Evolutionary conservation across 2,329 filamentous ascomycete genomes (phyloP), one percentile per base, ranked within the genome.

Genomic region (Emergomyces pasteurianus): DNA sequence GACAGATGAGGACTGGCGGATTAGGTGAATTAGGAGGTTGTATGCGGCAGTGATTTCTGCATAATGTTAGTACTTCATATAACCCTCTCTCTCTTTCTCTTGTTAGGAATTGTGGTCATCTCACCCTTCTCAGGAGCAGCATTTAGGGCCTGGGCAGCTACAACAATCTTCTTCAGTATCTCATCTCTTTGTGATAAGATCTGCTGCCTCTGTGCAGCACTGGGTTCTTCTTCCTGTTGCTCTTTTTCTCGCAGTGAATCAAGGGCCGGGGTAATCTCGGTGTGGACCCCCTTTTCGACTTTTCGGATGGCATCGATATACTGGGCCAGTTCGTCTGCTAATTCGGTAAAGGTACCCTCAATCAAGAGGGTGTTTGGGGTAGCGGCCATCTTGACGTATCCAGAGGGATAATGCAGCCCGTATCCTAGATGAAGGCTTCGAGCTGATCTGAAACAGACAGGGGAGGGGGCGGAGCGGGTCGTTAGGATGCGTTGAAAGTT

Each of bases 1-100:
- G 67, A 88, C 84, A 69, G 92, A 89, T 69, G 88, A 85, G 63
- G 91, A 90, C 78, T 95, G 90, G 70, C 90, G 83, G 67, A 95
- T 85, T 63, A 99, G 86, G 80, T 96, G 90, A 72, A 97, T 87
- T 74, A 99, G 87, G 68, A 97, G 87, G 79, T 99, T 97, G 80
- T 96, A 96, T 63, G 92, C 90, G 62, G 92, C 88, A 63, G 90
- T 92, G 75, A 96, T 94, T 77, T 97, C 92, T 86, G 71, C 66
- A 62, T 62, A 62, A 64, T 58, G n/a, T 31, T 54, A 26, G n/a
- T 7, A 5, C 26, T 12, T 53, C 23, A 28, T 43, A 31, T 31
- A n/a, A n/a, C n/a, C n/a, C n/a, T n/a, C n/a, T n/a, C n/a, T n/a
- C n/a, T n/a, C n/a, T n/a, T n/a, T n/a, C n/a, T n/a, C n/a, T n/a